Evolutionary conservation across 2,329 filamentous ascomycete species (phyloP).

Genomic region (Zymoseptoria pseudotritici): DNA sequence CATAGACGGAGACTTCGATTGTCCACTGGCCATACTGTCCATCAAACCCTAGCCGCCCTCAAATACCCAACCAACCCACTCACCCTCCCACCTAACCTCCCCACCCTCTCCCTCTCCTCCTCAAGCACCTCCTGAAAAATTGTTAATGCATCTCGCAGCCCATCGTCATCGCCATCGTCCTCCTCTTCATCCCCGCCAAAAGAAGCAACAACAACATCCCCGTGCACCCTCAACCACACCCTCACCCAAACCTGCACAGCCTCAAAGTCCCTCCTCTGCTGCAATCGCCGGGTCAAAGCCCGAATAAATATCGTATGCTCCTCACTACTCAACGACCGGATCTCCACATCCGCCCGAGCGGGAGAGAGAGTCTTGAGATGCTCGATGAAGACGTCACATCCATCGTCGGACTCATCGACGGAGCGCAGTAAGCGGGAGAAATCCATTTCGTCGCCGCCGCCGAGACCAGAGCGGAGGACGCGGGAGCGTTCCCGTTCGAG

Average conservation of each 20-base stretch:
- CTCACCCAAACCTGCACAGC: constrained; percentile 96
- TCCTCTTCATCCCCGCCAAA: constrained; percentile 49
- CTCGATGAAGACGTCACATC: constrained; percentile 52
- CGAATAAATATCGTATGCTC: constrained; percentile 74
- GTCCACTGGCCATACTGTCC: too few species aligned
- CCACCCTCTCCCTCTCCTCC: constrained; percentile 63
- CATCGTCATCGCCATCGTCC: constrained; percentile 33
- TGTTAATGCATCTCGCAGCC: constrained; percentile 52
- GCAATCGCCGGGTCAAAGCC: constrained; percentile 67
- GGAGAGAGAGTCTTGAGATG: constrained; percentile 76
- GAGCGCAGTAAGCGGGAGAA: background rate
- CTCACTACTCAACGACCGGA: constrained; percentile 61
- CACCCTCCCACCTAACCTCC: constrained; percentile 76
- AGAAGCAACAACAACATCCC: constrained; percentile 47
- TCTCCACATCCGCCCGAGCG: constrained; percentile 79
- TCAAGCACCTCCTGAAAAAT: constrained; percentile 52
- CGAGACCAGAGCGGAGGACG: constrained; percentile 15
- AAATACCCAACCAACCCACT: constrained; percentile 63
- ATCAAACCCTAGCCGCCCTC: constrained; percentile 21
- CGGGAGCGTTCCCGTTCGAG: constrained; percentile 27
- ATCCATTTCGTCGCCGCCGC: background rate
- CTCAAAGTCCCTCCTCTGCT: constrained; percentile 74
- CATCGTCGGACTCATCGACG: background rate
- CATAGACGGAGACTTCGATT: too few species aligned
- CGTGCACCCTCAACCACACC: constrained; percentile 78